A percentile compares a stretch with the other conserved stretches of the same genome.
These are phyloP conservation scores for Penicillium sp. DNA, from an alignment of 2,329 filamentous ascomycete species.

Conservation along the genomic window DNA sequence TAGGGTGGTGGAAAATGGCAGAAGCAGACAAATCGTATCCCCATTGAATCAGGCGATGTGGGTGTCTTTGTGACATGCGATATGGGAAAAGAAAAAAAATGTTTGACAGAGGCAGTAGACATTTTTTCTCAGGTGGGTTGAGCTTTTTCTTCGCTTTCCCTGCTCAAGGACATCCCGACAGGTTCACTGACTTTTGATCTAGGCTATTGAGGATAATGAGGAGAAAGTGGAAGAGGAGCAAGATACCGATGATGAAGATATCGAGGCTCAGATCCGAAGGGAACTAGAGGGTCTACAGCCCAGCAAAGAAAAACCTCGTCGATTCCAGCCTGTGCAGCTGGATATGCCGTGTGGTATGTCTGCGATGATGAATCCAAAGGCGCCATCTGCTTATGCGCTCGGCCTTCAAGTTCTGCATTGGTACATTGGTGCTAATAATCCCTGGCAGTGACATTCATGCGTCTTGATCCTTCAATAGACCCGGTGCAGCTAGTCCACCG, in stretches of 20 bases:
- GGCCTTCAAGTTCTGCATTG: slow-evolving; percentile 17
- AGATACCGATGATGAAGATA: slow-evolving; percentile 50
- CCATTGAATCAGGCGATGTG: slow-evolving; percentile 52
- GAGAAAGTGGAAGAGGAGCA: slow-evolving; percentile 23
- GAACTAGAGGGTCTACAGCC: slow-evolving; percentile 56
- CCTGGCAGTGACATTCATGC: slow-evolving; percentile 57
- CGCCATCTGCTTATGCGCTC: slow-evolving; percentile 5
- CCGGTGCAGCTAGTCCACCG: slow-evolving; percentile 60
- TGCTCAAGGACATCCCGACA: too few species aligned
- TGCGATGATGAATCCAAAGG: not conserved
- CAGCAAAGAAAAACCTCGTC: slow-evolving; percentile 46
- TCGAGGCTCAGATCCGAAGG: slow-evolving; percentile 60
- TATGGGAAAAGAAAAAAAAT: slow-evolving; percentile 61
- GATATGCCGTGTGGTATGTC: slow-evolving; percentile 51
- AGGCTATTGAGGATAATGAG: slow-evolving; percentile 15
- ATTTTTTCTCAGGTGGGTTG: slow-evolving; percentile 54
- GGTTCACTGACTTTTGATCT: slow-evolving; percentile 6
- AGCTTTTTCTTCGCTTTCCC: not conserved
- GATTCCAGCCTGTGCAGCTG: slow-evolving; percentile 54
- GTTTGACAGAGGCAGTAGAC: slow-evolving; percentile 57
- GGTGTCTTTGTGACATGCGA: slow-evolving; percentile 65
- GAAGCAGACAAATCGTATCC: slow-evolving; percentile 25
- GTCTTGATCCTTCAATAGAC: slow-evolving; percentile 56
- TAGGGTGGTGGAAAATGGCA: slow-evolving; percentile 34
- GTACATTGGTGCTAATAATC: slow-evolving; percentile 18